These are phyloP conservation scores for Suillus ampliporus DNA, from an alignment of 768 basidiomycete species.

Conservation along the genomic window DNA sequence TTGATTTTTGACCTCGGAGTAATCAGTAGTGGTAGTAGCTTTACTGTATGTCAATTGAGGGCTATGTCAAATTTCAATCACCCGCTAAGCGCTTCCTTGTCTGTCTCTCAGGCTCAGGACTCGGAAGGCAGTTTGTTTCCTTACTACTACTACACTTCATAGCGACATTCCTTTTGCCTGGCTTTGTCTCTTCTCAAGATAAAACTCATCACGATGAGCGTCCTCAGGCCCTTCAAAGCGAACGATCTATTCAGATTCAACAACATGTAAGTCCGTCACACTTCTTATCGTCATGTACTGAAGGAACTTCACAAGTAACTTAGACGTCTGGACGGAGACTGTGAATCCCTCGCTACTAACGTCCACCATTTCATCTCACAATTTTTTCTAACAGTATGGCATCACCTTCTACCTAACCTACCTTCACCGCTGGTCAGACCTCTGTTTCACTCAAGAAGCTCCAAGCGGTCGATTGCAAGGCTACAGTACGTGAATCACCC, in stretches of 20 bases:
- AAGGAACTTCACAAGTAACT: slow-evolving; percentile 59
- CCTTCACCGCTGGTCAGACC: slow-evolving; percentile 89
- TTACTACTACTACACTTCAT: background rate
- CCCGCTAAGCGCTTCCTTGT: too few relatives aligned
- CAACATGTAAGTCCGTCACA: slow-evolving; percentile 64
- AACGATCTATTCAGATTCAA: slow-evolving; percentile 94
- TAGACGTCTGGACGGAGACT: slow-evolving; percentile 98
- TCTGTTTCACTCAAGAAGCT: slow-evolving; percentile 83
- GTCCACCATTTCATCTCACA: slow-evolving; percentile 6
- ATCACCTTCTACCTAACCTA: slow-evolving; percentile 90
- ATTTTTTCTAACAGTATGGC: slow-evolving; percentile 65
- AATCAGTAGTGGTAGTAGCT: background rate
- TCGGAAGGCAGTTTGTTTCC: too few relatives aligned
- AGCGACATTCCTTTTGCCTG: background rate
- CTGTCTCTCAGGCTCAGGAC: too few relatives aligned
- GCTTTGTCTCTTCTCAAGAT: background rate
- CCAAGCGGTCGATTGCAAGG: slow-evolving; percentile 89
- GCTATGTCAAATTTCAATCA: background rate
- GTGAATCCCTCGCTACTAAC: slow-evolving; percentile 54
- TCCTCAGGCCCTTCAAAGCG: slow-evolving; percentile 85
- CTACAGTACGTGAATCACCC: slow-evolving; percentile 67
- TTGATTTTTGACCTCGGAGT: too few relatives aligned
- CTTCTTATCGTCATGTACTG: background rate
- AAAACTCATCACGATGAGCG: slow-evolving; percentile 65
- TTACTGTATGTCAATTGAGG: background rate